phyloP scores from a whole-genome alignment of 306 rosid species.

The Prunus padus region DNA sequence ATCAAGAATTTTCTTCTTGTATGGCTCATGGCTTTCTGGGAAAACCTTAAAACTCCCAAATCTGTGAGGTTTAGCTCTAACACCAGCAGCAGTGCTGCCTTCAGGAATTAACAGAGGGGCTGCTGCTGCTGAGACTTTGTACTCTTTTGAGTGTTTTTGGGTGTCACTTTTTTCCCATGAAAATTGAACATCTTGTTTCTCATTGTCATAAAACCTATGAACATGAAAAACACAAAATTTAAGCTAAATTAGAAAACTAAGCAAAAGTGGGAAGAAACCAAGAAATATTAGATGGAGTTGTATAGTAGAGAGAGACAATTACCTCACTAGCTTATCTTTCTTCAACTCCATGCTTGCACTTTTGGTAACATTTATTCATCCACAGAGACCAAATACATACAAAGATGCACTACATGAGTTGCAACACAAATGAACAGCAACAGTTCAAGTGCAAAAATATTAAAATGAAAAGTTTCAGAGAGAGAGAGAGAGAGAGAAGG shows the following conservation, averaged over 20 bases:
- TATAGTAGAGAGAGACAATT: not conserved
- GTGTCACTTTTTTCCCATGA: conserved; percentile 43
- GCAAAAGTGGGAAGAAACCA: not conserved
- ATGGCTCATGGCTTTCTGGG: conserved; percentile 43
- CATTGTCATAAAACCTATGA: conserved; percentile 55
- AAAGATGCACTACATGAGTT: not conserved
- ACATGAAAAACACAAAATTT: conserved; percentile 13
- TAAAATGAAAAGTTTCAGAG: not conserved
- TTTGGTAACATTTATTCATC: not conserved
- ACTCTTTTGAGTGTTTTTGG: conserved; percentile 36
- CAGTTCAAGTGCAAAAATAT: not conserved
- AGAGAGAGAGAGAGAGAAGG: not conserved
- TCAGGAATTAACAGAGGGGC: conserved; percentile 35
- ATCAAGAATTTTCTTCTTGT: conserved; percentile 63
- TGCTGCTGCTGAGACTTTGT: conserved; percentile 35
- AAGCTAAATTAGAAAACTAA: not conserved
- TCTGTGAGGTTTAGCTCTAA: conserved; percentile 31
- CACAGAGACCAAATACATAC: not conserved
- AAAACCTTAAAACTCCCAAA: conserved; percentile 52
- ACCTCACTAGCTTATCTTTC: conserved; percentile 67
- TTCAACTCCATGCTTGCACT: conserved; percentile 49
- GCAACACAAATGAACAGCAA: not conserved
- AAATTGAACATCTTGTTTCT: conserved; percentile 36
- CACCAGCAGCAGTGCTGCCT: conserved; percentile 19
- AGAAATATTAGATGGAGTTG: not conserved